A percentile compares a stretch with the other conserved stretches of the same genome.
These are phyloP conservation scores for Colletotrichum euphorbiae DNA, from an alignment of 2,329 filamentous ascomycete species.

Conservation along the genomic window DNA sequence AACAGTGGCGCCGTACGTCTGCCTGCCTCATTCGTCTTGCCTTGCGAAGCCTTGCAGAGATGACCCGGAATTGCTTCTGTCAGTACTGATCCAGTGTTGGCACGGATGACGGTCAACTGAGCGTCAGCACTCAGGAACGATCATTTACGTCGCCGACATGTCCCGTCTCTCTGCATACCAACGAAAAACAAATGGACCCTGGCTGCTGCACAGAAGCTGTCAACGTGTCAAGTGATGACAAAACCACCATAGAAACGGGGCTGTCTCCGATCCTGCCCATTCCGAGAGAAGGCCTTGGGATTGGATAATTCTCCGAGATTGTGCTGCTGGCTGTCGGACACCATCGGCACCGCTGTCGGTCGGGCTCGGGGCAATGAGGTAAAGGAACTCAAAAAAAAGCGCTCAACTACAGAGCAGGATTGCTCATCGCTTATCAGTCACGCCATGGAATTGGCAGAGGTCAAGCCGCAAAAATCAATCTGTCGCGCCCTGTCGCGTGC, in stretches of 20 bases:
- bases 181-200: constrained; percentile 16
- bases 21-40: neutral
- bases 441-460: neutral
- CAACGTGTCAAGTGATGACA: constrained; percentile 36
- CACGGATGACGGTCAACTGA: constrained; percentile 1
- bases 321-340: constrained; percentile 12
- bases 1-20: neutral
- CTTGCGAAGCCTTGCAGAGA: constrained; percentile 9
- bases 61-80: constrained; percentile 10
- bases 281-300: constrained; percentile 23
- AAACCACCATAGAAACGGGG: neutral
- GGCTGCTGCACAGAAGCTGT: constrained; percentile 14
- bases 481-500: constrained; percentile 4
- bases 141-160: neutral
- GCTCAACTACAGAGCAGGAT: constrained; percentile 14
- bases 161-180: constrained; percentile 31
- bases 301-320: constrained; percentile 20
- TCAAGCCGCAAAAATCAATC: constrained; percentile 15
- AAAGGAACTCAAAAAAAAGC: constrained; percentile 27
- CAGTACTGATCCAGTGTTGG: neutral
- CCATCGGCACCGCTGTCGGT: constrained; percentile 32
- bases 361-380: constrained; percentile 9
- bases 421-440: constrained; percentile 36
- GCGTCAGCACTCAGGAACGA: neutral
- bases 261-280: constrained; percentile 26